Evolutionary conservation across 1,139 yeast genomes (phyloP), one percentile per base, ranked within the genome.

Genomic region (Suhomyces maxii): DNA sequence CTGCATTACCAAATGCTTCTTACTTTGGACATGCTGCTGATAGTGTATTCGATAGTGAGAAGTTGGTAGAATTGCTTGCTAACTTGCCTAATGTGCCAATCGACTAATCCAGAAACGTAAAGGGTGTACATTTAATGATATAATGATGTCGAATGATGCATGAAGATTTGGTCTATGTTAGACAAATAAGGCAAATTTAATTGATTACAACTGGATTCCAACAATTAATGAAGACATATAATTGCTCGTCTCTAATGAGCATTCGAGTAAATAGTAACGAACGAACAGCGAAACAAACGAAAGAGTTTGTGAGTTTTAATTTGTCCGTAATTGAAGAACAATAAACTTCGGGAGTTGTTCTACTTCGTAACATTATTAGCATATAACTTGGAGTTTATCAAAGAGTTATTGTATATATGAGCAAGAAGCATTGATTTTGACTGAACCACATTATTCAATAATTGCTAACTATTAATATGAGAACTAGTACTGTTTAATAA

Each of bases 1-100:
- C 82, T 42, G 71, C 76, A 1, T 66, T 83, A 42, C 88, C 88
- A 3, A 75, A 73, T 53, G 71, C 78, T 7, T 66, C 75, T 0
- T 75, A 73, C 50, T 75, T 73, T 55, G 79, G 79, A 4, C 64
- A 65, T n/a, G 64, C 69, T 4, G 55, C 66, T 2, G 77, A 72
- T 31, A 68, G 68, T 51, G 69, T 70, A 1, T 75, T 75, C 48
- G 66, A 71, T 50, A 65, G 72, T 47, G 67, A 63, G 8, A 73
- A 73, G 49, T 59, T 75, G 48, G 77, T 74, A 9, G 75, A 74
- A 45, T 56, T 75, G 41, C 67, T 75, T 46, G 68, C 69, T 31
- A 67, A 69, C 48, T 56, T 71, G 42, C 65, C 69, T 11, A 65
- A 67, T 43, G 59, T 69, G 31, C 65, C 71, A 10, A 41, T 51